Conservation (phyloP, 2,329 filamentous ascomycete species). For the Colletotrichum tropicale region DNA sequence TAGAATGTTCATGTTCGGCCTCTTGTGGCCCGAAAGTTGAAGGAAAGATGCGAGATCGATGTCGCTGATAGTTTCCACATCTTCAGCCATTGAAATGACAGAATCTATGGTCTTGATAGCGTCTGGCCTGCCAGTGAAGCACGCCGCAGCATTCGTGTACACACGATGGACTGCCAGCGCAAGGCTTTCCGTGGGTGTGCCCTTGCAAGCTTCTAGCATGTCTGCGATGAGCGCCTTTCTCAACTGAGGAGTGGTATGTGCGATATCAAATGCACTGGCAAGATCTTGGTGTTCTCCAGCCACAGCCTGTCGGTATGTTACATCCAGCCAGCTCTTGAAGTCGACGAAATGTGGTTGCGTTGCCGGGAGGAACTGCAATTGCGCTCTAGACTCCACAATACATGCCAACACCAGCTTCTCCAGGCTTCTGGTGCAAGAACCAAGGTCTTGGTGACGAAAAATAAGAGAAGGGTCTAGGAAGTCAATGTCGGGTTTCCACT, state of each 20-base stretch:
- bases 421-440: not conserved
- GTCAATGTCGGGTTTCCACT: conserved; percentile 15
- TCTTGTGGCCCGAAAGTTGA: conserved; percentile 25
- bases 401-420: not conserved
- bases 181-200: not conserved
- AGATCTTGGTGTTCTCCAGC: not conserved
- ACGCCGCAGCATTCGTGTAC: not conserved
- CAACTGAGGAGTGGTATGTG: not conserved
- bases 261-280: not conserved
- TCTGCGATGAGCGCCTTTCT: not conserved
- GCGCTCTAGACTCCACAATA: not conserved
- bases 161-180: not conserved
- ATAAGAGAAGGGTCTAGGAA: not conserved
- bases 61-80: not conserved
- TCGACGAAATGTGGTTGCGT: not conserved
- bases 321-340: conserved; percentile 10
- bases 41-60: not conserved
- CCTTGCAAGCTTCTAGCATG: not conserved
- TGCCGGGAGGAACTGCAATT: conserved; percentile 5
- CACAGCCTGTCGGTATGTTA: not conserved
- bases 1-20: conserved; percentile 16
- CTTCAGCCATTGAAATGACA: not conserved
- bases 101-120: not conserved
- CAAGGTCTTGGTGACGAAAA: not conserved
- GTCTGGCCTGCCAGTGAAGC: not conserved